Conservation (phyloP, 345 rosid species). For the Dimocarpus longan region DNA sequence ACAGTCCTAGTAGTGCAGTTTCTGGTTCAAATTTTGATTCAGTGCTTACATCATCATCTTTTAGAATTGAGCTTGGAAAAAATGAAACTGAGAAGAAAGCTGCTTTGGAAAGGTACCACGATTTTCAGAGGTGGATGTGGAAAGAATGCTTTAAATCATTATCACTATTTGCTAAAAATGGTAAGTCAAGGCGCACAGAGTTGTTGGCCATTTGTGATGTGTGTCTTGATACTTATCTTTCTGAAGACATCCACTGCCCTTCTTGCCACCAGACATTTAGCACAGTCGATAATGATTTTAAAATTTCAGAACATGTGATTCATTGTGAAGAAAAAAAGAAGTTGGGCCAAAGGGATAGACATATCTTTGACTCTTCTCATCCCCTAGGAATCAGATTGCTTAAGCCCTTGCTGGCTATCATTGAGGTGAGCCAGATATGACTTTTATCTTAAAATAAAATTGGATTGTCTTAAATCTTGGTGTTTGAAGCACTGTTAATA, state of each 20-base stretch:
- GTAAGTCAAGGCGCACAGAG: constrained; percentile 56
- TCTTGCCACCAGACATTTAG: constrained; percentile 69
- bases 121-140: constrained; percentile 86
- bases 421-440: constrained; percentile 60
- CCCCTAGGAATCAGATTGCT: constrained; percentile 79
- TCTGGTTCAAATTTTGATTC: constrained; percentile 55
- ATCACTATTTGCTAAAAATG: constrained; percentile 53
- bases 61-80: constrained; percentile 81
- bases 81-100: constrained; percentile 63
- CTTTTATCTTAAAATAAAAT: not conserved
- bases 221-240: constrained; percentile 56
- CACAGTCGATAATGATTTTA: constrained; percentile 32
- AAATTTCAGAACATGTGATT: constrained; percentile 41
- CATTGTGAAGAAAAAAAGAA: constrained; percentile 50
- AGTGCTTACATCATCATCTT: constrained; percentile 50
- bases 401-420: constrained; percentile 58
- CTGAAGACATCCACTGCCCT: constrained; percentile 58
- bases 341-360: constrained; percentile 28
- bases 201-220: constrained; percentile 66
- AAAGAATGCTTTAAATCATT: constrained; percentile 57
- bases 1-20: constrained; percentile 67
- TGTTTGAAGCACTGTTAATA: not conserved
- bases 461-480: not conserved
- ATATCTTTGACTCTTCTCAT: constrained; percentile 45
- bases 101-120: constrained; percentile 69